Percentiles rank a stretch among this genome's conserved stretches.
phyloP scores from a whole-genome alignment of 1,284 basidiomycete species.

The Boletus sp. region DNA sequence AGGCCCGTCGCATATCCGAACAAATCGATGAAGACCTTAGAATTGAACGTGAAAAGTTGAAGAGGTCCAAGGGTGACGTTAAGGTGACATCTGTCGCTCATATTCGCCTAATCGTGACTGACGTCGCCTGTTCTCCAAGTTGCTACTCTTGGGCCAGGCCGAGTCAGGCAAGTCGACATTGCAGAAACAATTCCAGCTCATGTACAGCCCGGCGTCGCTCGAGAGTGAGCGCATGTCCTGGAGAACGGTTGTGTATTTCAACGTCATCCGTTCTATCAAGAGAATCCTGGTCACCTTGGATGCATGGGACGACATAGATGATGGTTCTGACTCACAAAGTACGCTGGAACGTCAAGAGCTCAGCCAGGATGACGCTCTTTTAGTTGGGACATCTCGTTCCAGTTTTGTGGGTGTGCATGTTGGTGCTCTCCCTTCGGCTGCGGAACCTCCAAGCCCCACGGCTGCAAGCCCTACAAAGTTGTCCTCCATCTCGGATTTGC shows the following conservation, averaged over 20 bases:
- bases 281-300: constrained; percentile 71
- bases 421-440: constrained; percentile 13
- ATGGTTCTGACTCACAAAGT: constrained; percentile 43
- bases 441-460: constrained; percentile 19
- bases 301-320: constrained; percentile 57
- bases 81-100: constrained; percentile 44
- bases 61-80: constrained; percentile 65
- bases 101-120: constrained; percentile 23
- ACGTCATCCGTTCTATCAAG: constrained; percentile 71
- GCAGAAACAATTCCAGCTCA: constrained; percentile 82
- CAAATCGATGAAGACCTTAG: constrained; percentile 76
- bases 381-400: constrained; percentile 17
- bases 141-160: constrained; percentile 75
- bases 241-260: constrained; percentile 81
- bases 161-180: constrained; percentile 81
- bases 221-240: constrained; percentile 76
- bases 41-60: constrained; percentile 58
- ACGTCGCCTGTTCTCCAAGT: constrained; percentile 36
- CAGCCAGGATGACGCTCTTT: constrained; percentile 20
- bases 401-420: constrained; percentile 12
- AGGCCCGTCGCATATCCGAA: constrained; percentile 70
- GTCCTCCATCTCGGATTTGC: constrained; percentile 43
- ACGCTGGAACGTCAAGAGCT: constrained; percentile 33
- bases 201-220: constrained; percentile 73
- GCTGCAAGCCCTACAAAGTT: constrained; percentile 33